These are phyloP conservation scores for Aspergillus kassunensis DNA, from an alignment of 495 filamentous ascomycete genomes.

Conservation along the genomic window DNA sequence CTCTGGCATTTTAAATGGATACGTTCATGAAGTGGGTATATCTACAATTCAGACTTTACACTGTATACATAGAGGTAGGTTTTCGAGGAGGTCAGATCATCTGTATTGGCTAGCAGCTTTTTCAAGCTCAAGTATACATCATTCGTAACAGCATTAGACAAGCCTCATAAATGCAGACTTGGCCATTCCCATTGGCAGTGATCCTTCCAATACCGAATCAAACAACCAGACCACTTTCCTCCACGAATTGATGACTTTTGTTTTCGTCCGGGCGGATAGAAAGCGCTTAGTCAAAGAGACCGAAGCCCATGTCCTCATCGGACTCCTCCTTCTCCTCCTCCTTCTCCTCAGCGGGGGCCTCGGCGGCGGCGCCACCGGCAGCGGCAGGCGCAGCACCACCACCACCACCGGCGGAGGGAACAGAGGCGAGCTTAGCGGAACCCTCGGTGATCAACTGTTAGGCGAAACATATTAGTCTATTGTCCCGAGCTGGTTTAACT, in stretches of 20 bases:
- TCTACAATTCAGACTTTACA: not conserved
- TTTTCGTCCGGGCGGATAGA: conserved; percentile 21
- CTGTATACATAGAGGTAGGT: not conserved
- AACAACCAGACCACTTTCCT: conserved; percentile 38
- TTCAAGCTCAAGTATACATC: conserved; percentile 37
- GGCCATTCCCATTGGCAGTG: conserved; percentile 28
- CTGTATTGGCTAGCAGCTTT: conserved; percentile 44
- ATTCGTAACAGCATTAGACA: conserved; percentile 44
- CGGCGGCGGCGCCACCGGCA: conserved; percentile 64
- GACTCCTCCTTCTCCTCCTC: conserved; percentile 85
- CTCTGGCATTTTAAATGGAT: not conserved
- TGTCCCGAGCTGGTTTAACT: not conserved
- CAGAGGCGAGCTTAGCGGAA: conserved; percentile 90
- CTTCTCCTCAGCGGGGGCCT: conserved; percentile 64
- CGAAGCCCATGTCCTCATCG: conserved; percentile 99
- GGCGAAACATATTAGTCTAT: conserved; percentile 18
- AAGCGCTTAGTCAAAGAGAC: conserved; percentile 86
- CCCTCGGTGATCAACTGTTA: conserved; percentile 86
- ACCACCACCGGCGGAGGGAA: conserved; percentile 84
- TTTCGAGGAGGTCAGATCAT: conserved; percentile 32
- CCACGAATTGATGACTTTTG: conserved; percentile 25
- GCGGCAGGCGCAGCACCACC: conserved; percentile 59
- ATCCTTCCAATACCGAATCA: conserved; percentile 30
- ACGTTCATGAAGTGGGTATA: not conserved
- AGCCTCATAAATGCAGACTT: conserved; percentile 35